Conservation (phyloP, 2,329 filamentous ascomycete species). For the Paramyrothecium sp. region DNA sequence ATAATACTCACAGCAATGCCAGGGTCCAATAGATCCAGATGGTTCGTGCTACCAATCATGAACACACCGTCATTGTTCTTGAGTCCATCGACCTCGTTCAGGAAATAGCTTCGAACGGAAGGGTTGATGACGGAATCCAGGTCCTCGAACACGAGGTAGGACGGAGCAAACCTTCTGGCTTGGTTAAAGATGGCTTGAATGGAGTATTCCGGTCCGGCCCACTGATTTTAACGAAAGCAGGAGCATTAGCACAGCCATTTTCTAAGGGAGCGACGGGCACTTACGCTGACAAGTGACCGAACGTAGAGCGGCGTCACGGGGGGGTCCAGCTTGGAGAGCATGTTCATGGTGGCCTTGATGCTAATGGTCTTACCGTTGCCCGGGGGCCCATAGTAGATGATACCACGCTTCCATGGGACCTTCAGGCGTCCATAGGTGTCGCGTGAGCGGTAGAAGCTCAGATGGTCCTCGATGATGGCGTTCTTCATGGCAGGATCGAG, state of each 20-base stretch:
- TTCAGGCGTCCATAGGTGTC: conserved; percentile 58
- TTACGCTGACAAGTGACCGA: conserved; percentile 42
- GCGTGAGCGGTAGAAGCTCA: conserved; percentile 60
- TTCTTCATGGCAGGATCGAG: conserved; percentile 65
- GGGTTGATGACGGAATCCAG: conserved; percentile 65
- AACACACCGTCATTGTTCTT: conserved; percentile 69
- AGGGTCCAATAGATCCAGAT: conserved; percentile 64
- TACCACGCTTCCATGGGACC: conserved; percentile 70
- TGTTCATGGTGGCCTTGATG: conserved; percentile 69
- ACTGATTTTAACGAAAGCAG: conserved; percentile 28
- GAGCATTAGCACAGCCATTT: conserved; percentile 16
- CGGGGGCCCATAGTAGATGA: conserved; percentile 66
- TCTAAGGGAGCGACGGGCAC: conserved; percentile 9
- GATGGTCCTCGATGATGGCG: conserved; percentile 60
- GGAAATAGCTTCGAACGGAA: conserved; percentile 63
- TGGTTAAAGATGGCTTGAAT: conserved; percentile 55
- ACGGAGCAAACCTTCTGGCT: conserved; percentile 63
- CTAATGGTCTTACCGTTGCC: conserved; percentile 69
- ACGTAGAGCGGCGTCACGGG: conserved; percentile 63
- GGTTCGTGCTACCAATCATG: conserved; percentile 66
- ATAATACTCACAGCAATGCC: conserved; percentile 50
- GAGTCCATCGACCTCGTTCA: conserved; percentile 72
- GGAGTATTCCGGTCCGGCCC: conserved; percentile 52
- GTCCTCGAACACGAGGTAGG: conserved; percentile 71
- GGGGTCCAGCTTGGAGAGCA: conserved; percentile 50